A percentile compares a stretch with the other conserved stretches of the same genome.
These are phyloP conservation scores for Tilletiopsis washingtonensis DNA, from an alignment of 1,284 basidiomycete genomes.

Conservation along the genomic window DNA sequence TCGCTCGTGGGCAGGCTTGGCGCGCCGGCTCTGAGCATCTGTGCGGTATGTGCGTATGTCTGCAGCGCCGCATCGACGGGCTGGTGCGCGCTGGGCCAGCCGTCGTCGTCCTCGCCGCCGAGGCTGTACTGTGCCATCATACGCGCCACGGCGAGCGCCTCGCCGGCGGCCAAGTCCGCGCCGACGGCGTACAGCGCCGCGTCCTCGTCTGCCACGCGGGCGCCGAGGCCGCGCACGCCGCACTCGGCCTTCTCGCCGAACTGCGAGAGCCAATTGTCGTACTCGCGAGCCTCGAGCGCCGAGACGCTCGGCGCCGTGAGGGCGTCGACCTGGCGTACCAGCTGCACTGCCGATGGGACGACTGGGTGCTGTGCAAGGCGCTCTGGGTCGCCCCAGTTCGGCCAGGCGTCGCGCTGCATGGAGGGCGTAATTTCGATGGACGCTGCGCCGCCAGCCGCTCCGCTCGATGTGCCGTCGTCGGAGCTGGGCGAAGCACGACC, in stretches of 20 bases:
- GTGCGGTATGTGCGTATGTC: slow-evolving; percentile 12
- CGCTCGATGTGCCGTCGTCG: slow-evolving; percentile 1
- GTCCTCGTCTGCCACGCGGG: background rate
- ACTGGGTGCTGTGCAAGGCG: background rate
- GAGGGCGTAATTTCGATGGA: too few species aligned
- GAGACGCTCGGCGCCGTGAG: slow-evolving; percentile 1
- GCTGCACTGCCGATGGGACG: background rate
- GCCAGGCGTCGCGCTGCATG: background rate
- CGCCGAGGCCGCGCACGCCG: background rate
- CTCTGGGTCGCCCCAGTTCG: background rate
- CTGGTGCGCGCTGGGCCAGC: too few species aligned
- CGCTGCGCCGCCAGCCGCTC: background rate
- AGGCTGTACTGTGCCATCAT: too few species aligned
- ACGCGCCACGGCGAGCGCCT: background rate
- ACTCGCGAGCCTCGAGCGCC: slow-evolving; percentile 5
- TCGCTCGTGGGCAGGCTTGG: slow-evolving; percentile 6
- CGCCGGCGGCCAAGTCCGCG: background rate
- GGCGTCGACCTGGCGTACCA: background rate
- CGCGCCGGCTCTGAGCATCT: slow-evolving; percentile 5
- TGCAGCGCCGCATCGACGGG: slow-evolving; percentile 16
- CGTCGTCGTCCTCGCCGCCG: background rate
- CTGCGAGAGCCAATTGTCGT: slow-evolving; percentile 8
- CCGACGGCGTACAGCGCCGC: background rate
- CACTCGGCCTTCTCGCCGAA: slow-evolving; percentile 3
- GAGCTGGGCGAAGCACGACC: slow-evolving; percentile 8